Percentiles rank a stretch among this genome's conserved stretches.
phyloP scores from a whole-genome alignment of 140 eudicot species.

The Cichorium intybus region DNA sequence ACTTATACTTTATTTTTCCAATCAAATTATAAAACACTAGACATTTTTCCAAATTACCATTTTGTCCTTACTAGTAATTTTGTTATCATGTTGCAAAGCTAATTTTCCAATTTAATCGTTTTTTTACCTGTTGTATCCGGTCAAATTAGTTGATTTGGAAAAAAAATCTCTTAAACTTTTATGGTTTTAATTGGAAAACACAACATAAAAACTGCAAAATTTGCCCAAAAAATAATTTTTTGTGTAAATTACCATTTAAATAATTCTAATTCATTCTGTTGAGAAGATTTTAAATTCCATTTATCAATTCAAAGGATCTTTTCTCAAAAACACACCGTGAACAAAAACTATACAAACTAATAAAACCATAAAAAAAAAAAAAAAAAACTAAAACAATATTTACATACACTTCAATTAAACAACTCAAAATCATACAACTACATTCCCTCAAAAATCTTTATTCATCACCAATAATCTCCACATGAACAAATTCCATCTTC shows the following conservation, averaged over 20 bases:
- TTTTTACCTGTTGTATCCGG: neutral
- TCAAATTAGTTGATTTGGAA: neutral
- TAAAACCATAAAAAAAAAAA: neutral
- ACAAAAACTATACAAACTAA: neutral
- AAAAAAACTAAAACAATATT: neutral
- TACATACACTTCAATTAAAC: neutral
- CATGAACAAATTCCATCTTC: slow-evolving; percentile 45
- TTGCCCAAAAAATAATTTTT: neutral
- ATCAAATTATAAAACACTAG: no score
- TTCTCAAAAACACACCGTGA: neutral
- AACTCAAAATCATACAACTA: neutral
- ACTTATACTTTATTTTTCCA: no score
- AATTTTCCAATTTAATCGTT: neutral
- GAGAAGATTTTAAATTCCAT: slow-evolving; percentile 1
- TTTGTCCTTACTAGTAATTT: neutral
- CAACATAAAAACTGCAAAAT: no score
- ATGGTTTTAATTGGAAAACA: neutral
- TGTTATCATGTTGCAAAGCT: neutral
- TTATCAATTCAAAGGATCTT: neutral
- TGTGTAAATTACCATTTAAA: neutral
- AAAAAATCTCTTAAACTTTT: no score
- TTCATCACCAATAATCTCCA: slow-evolving; percentile 36
- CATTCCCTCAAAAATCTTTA: neutral
- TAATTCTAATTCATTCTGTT: neutral
- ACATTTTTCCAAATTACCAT: neutral